A percentile compares a stretch with the other conserved stretches of the same genome.
These are phyloP conservation scores for Macrolepiota fuliginosa DNA, from an alignment of 768 basidiomycete genomes.

Conservation along the genomic window DNA sequence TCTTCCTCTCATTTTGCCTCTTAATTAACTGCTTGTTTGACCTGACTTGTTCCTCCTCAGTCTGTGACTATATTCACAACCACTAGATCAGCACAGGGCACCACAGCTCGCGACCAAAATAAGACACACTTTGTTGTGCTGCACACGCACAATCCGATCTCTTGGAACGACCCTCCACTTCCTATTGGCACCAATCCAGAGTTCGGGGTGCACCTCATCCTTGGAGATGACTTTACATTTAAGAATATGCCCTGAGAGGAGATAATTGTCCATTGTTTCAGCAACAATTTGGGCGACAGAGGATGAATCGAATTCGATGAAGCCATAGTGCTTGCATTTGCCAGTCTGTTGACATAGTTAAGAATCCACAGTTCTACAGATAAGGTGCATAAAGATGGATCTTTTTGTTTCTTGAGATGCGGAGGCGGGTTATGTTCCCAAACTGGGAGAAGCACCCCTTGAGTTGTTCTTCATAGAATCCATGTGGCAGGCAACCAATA, in stretches of 20 bases:
- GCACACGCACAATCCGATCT: constrained; percentile 64
- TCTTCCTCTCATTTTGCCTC: constrained; percentile 74
- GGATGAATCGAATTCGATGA: constrained; percentile 89
- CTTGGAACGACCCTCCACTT: constrained; percentile 81
- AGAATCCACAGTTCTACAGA: not conserved
- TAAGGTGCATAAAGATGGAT: constrained; percentile 30
- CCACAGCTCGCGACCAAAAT: not conserved
- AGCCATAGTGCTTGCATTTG: constrained; percentile 94
- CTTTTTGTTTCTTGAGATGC: constrained; percentile 93
- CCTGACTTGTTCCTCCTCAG: constrained; percentile 62
- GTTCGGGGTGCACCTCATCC: constrained; percentile 86
- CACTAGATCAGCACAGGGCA: not conserved
- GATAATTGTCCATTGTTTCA: constrained; percentile 99
- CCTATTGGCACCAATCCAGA: constrained; percentile 97
- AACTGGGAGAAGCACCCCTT: constrained; percentile 94
- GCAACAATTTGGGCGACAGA: constrained; percentile 92
- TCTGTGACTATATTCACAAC: constrained; percentile 56
- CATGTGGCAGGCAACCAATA: constrained; percentile 91
- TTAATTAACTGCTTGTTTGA: constrained; percentile 69
- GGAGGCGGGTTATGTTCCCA: constrained; percentile 82
- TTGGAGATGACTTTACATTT: constrained; percentile 87
- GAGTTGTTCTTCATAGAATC: constrained; percentile 96
- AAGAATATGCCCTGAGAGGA: constrained; percentile 91
- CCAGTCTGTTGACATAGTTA: constrained; percentile 63
- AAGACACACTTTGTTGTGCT: constrained; percentile 75